Conservation (phyloP, 2,329 filamentous ascomycete species). For the Ophiostoma triangulosporum region DNA sequence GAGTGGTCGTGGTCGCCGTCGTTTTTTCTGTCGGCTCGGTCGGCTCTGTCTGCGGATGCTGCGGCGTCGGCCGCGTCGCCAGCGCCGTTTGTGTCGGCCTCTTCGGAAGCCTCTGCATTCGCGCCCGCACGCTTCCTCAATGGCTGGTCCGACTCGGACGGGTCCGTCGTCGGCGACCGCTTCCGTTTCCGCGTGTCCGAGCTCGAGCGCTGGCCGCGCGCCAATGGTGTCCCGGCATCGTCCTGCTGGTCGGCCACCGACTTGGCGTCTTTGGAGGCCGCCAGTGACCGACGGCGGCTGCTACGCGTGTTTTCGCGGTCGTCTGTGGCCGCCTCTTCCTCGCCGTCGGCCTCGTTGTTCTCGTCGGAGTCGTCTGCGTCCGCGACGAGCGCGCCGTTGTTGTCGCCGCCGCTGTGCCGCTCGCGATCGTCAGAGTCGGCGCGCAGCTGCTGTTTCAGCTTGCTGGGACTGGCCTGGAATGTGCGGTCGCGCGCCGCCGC, state of each 20-base stretch:
- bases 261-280: conserved; percentile 18
- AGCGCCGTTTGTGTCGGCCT: background rate
- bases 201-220: conserved; percentile 14
- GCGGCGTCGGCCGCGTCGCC: conserved; percentile 13
- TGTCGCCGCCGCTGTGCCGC: conserved; percentile 22
- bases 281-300: conserved; percentile 18
- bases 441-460: conserved; percentile 45
- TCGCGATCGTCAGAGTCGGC: conserved; percentile 27
- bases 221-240: background rate
- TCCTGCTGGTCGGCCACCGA: conserved; percentile 11
- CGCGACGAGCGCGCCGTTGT: conserved; percentile 21
- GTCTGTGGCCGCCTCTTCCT: conserved; percentile 11
- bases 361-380: conserved; percentile 23
- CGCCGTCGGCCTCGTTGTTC: conserved; percentile 22
- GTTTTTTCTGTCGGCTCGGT: conserved; percentile 15
- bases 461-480: conserved; percentile 50
- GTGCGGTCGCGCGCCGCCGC: conserved; percentile 9
- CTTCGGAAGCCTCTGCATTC: conserved; percentile 12
- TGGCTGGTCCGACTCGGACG: conserved; percentile 33
- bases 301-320: conserved; percentile 4
- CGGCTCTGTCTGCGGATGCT: too few relatives aligned
- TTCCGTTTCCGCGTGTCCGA: conserved; percentile 36
- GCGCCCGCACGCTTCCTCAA: conserved; percentile 34
- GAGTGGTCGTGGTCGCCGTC: conserved; percentile 26
- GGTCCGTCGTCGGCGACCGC: conserved; percentile 31